phyloP scores from a whole-genome alignment of 2,329 filamentous ascomycete species.

The Neoscytalidium dimidiatum region DNA sequence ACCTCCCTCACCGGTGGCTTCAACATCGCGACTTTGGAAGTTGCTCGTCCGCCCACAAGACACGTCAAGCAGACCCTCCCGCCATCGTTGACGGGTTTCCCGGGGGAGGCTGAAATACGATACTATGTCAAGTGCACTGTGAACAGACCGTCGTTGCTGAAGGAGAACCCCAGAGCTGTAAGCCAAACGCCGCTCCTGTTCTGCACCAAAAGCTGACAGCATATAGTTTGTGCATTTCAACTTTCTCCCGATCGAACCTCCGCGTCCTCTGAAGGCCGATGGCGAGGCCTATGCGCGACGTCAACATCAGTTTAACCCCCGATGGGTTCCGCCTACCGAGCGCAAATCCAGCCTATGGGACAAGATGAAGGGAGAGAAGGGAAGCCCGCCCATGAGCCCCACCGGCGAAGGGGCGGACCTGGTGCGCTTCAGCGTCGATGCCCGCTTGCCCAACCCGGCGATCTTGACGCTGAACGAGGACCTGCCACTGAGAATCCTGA shows the following conservation, averaged over 20 bases:
- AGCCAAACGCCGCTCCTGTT: conserved; percentile 7
- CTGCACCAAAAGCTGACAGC: not conserved
- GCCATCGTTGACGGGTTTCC: conserved; percentile 84
- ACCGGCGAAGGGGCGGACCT: conserved; percentile 24
- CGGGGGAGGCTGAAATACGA: conserved; percentile 82
- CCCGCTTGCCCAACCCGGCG: conserved; percentile 80
- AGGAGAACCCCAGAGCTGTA: conserved; percentile 75
- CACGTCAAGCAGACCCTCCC: conserved; percentile 88
- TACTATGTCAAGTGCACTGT: conserved; percentile 98
- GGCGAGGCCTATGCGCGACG: conserved; percentile 85
- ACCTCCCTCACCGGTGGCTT: conserved; percentile 27
- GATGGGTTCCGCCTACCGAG: conserved; percentile 47
- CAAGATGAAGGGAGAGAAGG: conserved; percentile 29
- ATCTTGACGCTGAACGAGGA: conserved; percentile 89
- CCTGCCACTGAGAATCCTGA: conserved; percentile 75
- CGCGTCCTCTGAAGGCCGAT: conserved; percentile 64
- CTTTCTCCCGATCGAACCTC: conserved; percentile 91
- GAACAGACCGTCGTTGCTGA: conserved; percentile 82
- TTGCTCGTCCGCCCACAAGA: conserved; percentile 48
- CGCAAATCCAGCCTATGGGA: conserved; percentile 60
- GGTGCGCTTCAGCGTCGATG: conserved; percentile 72
- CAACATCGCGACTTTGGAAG: conserved; percentile 46
- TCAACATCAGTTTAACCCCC: conserved; percentile 58
- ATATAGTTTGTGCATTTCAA: conserved; percentile 58
- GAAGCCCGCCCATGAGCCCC: conserved; percentile 10